phyloP scores from a whole-genome alignment of 768 basidiomycete species.

The Mycena haematopus region DNA sequence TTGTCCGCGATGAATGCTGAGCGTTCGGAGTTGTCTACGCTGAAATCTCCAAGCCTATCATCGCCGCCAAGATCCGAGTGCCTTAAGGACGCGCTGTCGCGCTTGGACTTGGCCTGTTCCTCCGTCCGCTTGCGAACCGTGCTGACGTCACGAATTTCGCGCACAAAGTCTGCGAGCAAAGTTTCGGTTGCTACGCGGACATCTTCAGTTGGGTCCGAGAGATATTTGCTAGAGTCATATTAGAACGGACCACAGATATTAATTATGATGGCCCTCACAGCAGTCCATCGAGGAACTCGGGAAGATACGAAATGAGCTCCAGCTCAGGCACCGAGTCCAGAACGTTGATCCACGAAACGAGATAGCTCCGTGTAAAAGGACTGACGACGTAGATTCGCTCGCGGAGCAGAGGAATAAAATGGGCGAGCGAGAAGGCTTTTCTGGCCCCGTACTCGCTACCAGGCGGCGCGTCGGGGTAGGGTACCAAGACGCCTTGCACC shows the following conservation, averaged over 20 bases:
- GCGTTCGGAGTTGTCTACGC: conserved; percentile 61
- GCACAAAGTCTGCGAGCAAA: conserved; percentile 85
- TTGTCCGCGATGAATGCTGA: conserved; percentile 62
- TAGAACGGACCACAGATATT: conserved; percentile 9
- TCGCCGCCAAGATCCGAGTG: conserved; percentile 45
- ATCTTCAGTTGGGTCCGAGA: conserved; percentile 94
- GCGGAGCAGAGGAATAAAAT: conserved; percentile 91
- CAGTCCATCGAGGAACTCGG: conserved; percentile 93
- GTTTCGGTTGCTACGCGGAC: conserved; percentile 91
- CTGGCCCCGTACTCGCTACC: conserved; percentile 51
- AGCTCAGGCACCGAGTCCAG: conserved; percentile 96
- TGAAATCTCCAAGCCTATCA: conserved; percentile 66
- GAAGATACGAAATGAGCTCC: conserved; percentile 92
- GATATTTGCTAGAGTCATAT: conserved; percentile 73
- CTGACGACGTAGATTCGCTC: conserved; percentile 95
- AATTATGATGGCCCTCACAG: conserved; percentile 60
- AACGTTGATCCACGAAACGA: conserved; percentile 97
- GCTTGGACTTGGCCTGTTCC: conserved; percentile 54
- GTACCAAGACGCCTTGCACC: conserved; percentile 66
- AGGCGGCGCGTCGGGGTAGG: conserved; percentile 59
- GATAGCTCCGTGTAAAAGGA: conserved; percentile 93
- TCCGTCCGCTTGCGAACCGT: conserved; percentile 71
- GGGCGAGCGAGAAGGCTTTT: conserved; percentile 91
- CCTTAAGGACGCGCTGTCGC: conserved; percentile 45
- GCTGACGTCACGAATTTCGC: conserved; percentile 89